A percentile compares a stretch with the other conserved stretches of the same genome.
phyloP scores from a whole-genome alignment of 805 yeast species.

The Metschnikowia chrysomelidarum region DNA sequence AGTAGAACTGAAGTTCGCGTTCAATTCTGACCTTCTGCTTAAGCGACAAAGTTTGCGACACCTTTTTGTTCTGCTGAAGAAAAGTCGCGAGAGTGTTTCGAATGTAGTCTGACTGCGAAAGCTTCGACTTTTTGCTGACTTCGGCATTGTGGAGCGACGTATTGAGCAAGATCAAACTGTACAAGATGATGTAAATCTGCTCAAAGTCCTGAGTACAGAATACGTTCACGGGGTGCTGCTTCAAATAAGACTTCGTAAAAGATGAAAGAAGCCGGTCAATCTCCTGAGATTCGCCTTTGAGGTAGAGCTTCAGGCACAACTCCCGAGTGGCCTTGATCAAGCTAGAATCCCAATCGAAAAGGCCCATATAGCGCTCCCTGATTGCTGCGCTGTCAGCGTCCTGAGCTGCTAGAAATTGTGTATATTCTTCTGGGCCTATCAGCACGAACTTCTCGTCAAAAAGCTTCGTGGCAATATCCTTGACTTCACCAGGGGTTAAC shows the following conservation, averaged over 20 bases:
- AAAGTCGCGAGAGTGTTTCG: conserved; percentile 42
- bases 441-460: conserved; percentile 42
- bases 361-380: conserved; percentile 45
- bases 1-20: conserved; percentile 43
- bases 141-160: conserved; percentile 68
- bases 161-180: conserved; percentile 68
- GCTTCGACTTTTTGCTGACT: conserved; percentile 36
- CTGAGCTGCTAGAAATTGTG: conserved; percentile 42
- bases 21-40: conserved; percentile 44
- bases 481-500: conserved; percentile 20
- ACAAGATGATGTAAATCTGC: conserved; percentile 65
- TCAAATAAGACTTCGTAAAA: conserved; percentile 63
- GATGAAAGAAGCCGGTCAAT: conserved; percentile 71
- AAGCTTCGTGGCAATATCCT: conserved; percentile 36
- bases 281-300: conserved; percentile 81
- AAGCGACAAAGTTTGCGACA: conserved; percentile 28
- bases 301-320: conserved; percentile 64
- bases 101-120: conserved; percentile 41
- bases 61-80: conserved; percentile 34
- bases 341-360: conserved; percentile 47
- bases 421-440: conserved; percentile 44
- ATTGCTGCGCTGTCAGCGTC: conserved; percentile 45
- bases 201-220: conserved; percentile 51
- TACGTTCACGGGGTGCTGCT: conserved; percentile 46
- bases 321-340: conserved; percentile 55